Conservation (phyloP, 768 basidiomycete species). For the Leccinum rimulosum region DNA sequence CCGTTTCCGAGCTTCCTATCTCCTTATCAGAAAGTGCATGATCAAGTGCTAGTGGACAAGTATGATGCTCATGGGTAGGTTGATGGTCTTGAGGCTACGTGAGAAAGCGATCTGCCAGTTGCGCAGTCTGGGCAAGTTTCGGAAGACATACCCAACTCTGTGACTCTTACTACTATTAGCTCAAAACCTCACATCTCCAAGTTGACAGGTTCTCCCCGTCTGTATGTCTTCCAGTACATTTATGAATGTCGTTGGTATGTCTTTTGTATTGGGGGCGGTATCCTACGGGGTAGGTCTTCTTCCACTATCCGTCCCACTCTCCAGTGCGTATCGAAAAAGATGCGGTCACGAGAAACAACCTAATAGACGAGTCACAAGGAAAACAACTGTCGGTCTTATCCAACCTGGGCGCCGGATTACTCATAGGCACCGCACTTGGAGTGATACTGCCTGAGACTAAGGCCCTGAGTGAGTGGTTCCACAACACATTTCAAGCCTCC, state of each 20-base stretch:
- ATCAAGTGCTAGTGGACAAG: not conserved
- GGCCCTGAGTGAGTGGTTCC: conserved; percentile 70
- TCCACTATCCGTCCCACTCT: conserved; percentile 72
- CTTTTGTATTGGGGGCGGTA: conserved; percentile 54
- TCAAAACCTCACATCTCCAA: not conserved
- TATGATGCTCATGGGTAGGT: not conserved
- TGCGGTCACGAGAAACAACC: not conserved
- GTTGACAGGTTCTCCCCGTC: not conserved
- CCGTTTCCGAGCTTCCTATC: not conserved
- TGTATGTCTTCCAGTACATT: conserved; percentile 26
- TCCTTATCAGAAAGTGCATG: not conserved
- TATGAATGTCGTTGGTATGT: conserved; percentile 41
- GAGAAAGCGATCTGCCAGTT: not conserved
- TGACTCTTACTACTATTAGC: no score
- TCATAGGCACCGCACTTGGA: conserved; percentile 87
- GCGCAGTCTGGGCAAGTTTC: no score
- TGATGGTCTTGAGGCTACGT: not conserved
- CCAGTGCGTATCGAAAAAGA: conserved; percentile 42
- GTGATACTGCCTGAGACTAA: conserved; percentile 92
- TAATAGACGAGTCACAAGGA: conserved; percentile 39
- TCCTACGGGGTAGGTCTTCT: conserved; percentile 72
- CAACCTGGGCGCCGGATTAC: conserved; percentile 74
- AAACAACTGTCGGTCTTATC: conserved; percentile 46
- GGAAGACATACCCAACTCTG: no score
- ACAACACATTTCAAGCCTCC: not conserved